Evolutionary conservation across 2,329 filamentous ascomycete genomes (phyloP).

Genomic region (Calonectria multiphialidica): DNA sequence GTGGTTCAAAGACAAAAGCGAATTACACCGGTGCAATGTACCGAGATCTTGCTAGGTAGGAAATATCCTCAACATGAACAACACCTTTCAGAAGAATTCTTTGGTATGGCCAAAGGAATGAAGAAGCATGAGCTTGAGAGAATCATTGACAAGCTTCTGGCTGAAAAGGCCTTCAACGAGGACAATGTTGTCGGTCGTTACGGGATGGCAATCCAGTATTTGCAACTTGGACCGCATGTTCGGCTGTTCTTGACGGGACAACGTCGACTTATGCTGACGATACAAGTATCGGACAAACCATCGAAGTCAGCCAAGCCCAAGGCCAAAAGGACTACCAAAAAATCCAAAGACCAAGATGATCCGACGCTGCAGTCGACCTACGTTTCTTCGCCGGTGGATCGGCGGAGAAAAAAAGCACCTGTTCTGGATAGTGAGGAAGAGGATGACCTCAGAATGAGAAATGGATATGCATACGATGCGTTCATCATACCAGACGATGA

Average conservation of each 20-base stretch:
- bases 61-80: slow-evolving; percentile 70
- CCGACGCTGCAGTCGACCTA: slow-evolving; percentile 60
- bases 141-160: slow-evolving; percentile 82
- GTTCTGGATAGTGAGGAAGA: slow-evolving; percentile 48
- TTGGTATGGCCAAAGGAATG: slow-evolving; percentile 77
- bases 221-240: slow-evolving; percentile 61
- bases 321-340: slow-evolving; percentile 52
- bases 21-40: slow-evolving; percentile 82
- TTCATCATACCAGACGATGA: slow-evolving; percentile 61
- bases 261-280: slow-evolving; percentile 59
- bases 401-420: slow-evolving; percentile 44
- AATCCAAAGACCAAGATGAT: slow-evolving; percentile 49
- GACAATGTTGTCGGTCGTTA: slow-evolving; percentile 64
- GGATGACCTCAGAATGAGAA: slow-evolving; percentile 54
- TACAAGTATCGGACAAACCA: slow-evolving; percentile 52
- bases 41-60: slow-evolving; percentile 85
- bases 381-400: slow-evolving; percentile 65
- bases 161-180: slow-evolving; percentile 80
- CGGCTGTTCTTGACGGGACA: slow-evolving; percentile 57
- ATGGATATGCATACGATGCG: slow-evolving; percentile 62
- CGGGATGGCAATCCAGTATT: slow-evolving; percentile 81
- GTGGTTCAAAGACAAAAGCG: slow-evolving; percentile 72
- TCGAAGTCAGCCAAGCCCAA: slow-evolving; percentile 47
- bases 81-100: slow-evolving; percentile 66
- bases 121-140: slow-evolving; percentile 84